Evolutionary conservation across 192 early-diverging fungal species (phyloP).

Genomic region (Coemansia sp.): DNA sequence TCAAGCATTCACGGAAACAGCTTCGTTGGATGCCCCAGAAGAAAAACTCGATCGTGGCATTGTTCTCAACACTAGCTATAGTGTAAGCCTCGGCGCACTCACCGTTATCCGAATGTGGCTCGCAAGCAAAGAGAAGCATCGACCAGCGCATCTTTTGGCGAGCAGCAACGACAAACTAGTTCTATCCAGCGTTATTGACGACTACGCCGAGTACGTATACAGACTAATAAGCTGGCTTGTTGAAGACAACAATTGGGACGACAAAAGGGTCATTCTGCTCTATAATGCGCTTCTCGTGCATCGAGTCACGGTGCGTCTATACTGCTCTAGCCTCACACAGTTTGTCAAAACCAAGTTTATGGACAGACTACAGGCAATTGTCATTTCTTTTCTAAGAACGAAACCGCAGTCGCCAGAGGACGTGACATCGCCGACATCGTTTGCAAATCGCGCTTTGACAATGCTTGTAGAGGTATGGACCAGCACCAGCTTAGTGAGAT

Average conservation of each 20-base stretch:
- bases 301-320: slow-evolving; percentile 23
- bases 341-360: slow-evolving; percentile 12
- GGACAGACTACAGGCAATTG: slow-evolving; percentile 21
- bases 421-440: slow-evolving; percentile 18
- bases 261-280: slow-evolving; percentile 37
- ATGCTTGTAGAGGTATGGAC: slow-evolving; percentile 34
- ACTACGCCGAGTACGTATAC: slow-evolving; percentile 29
- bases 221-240: slow-evolving; percentile 28
- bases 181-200: slow-evolving; percentile 8
- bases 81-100: slow-evolving; percentile 29
- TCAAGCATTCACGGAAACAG: slow-evolving; percentile 9
- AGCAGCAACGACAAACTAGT: not conserved
- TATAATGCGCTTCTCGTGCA: slow-evolving; percentile 45
- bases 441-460: slow-evolving; percentile 33
- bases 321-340: slow-evolving; percentile 18
- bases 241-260: slow-evolving; percentile 26
- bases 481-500: not conserved
- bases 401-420: slow-evolving; percentile 10
- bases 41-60: slow-evolving; percentile 11
- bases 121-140: slow-evolving; percentile 37
- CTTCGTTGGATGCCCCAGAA: not conserved
- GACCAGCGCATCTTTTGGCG: slow-evolving; percentile 24
- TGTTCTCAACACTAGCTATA: slow-evolving; percentile 23
- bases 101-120: slow-evolving; percentile 44
- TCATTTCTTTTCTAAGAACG: slow-evolving; percentile 19